Base-by-base conservation (phyloP, 768 basidiomycete species). In the Russula olivacea region DNA sequence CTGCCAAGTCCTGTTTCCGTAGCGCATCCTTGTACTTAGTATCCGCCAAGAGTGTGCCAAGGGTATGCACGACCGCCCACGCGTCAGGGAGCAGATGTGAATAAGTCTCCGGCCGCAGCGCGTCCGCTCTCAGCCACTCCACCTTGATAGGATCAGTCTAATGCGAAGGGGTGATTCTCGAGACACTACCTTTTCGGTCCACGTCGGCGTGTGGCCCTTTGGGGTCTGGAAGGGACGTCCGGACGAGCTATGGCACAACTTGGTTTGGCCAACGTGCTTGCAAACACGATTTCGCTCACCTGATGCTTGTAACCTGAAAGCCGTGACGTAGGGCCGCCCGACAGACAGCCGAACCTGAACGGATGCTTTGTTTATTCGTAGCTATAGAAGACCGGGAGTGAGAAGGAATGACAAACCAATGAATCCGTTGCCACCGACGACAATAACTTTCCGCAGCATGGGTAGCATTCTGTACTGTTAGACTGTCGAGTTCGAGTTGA, bases 371-470 rank as follows among this genome's bases (percentile, higher is more conserved):
- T 47, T 47, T 6, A 47, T 21, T 47, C 45, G 45, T 47, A 12
- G 45, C 19, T n/a, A 25, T 2, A 14, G 28, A 50, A n/a, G n/a
- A 21, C 45, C 6, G 1, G 32, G 15, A 52, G n/a, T n/a, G n/a
- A n/a, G 43, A 23, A 43, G n/a, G 48, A 54, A 55, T 25, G 34
- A 49, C 57, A 62, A 28, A 90, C 95, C 96, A 70, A 99, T 85
- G 78, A 97, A 98, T 6, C 97, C 97, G 77, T 97, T 97, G 50
- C 97, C 97, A n/a, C 97, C 97, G 1, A 98, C 83, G 47, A 99
- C 93, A n/a, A 98, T 84, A 41, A 98, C 81, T 70, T 79, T 88
- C 58, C 78, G 81, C 57, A 78, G 60, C 25, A 78, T 63, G 38
- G 72, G n/a, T 59, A 49, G 45, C 61, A 67, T 66, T 12, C 21